Conservation (phyloP, 768 basidiomycete species). For the Tricholoma flavovirens region DNA sequence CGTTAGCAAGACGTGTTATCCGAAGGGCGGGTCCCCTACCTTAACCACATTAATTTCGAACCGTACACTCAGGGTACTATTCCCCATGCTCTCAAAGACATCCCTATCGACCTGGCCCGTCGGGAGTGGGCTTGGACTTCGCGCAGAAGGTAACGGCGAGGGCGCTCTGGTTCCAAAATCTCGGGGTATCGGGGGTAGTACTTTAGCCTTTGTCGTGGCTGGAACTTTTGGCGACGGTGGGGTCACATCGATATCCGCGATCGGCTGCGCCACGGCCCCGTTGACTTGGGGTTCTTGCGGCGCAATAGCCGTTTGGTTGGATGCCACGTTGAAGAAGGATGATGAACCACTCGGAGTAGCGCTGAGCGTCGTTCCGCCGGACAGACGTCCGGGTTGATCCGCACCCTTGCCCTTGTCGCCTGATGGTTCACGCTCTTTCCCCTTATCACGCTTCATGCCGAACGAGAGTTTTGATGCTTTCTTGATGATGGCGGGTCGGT, state of each 20-base stretch:
- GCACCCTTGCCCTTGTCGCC: constrained; percentile 32
- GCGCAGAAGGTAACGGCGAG: constrained; percentile 19
- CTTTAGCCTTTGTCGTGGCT: constrained; percentile 52
- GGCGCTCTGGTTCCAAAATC: constrained; percentile 42
- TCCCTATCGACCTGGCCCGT: constrained; percentile 65
- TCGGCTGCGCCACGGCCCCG: constrained; percentile 21
- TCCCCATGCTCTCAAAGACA: constrained; percentile 66
- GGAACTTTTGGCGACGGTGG: constrained; percentile 29
- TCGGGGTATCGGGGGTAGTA: constrained; percentile 75
- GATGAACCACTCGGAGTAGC: constrained; percentile 74
- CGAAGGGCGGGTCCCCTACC: constrained; percentile 41
- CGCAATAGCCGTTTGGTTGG: constrained; percentile 36
- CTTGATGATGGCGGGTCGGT: constrained; percentile 51
- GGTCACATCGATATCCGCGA: constrained; percentile 27
- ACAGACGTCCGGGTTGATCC: constrained; percentile 32
- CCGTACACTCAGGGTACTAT: constrained; percentile 79
- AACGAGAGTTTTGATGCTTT: constrained; percentile 80
- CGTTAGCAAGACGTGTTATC: neutral
- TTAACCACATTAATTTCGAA: constrained; percentile 98
- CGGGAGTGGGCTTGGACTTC: constrained; percentile 49
- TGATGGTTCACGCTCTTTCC: constrained; percentile 42
- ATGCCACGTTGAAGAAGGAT: constrained; percentile 79
- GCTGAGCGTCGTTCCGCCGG: constrained; percentile 41
- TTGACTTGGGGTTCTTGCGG: constrained; percentile 17
- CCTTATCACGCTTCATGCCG: constrained; percentile 51